These are phyloP conservation scores for Candida rishiriensis DNA, from an alignment of 805 yeast species.

Conservation along the genomic window DNA sequence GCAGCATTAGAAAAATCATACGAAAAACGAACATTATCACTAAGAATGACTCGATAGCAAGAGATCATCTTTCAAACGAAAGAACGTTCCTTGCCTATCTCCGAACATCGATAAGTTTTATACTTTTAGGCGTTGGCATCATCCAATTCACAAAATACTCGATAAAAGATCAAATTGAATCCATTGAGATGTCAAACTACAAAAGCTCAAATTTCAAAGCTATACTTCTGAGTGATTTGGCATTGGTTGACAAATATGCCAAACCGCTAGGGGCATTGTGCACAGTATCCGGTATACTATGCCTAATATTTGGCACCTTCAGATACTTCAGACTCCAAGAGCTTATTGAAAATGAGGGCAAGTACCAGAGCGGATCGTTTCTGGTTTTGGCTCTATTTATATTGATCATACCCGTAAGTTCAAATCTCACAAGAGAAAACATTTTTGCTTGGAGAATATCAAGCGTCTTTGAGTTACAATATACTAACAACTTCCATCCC, in stretches of 20 bases:
- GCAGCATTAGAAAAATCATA: not conserved
- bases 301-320: constrained; percentile 38
- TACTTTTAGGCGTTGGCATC: constrained; percentile 50
- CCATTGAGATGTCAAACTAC: not conserved
- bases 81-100: constrained; percentile 59
- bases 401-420: constrained; percentile 31
- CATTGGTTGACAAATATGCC: constrained; percentile 12
- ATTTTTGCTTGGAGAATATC: too few relatives aligned
- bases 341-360: constrained; percentile 31
- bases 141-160: constrained; percentile 36
- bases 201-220: not conserved
- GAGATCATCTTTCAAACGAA: constrained; percentile 61
- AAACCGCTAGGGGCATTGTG: constrained; percentile 30
- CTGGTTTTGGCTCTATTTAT: constrained; percentile 39
- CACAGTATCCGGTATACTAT: constrained; percentile 38
- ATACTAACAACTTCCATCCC: too few relatives aligned
- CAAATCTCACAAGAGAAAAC: not conserved
- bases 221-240: constrained; percentile 6
- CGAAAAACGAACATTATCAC: not conserved
- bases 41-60: constrained; percentile 43
- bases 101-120: constrained; percentile 48
- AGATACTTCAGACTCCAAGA: constrained; percentile 44
- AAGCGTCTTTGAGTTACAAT: too few relatives aligned
- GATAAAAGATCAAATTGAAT: not conserved
- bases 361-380: constrained; percentile 25